These are phyloP conservation scores for Pyrrhoderma noxium DNA, from an alignment of 1,284 basidiomycete species.

Conservation along the genomic window DNA sequence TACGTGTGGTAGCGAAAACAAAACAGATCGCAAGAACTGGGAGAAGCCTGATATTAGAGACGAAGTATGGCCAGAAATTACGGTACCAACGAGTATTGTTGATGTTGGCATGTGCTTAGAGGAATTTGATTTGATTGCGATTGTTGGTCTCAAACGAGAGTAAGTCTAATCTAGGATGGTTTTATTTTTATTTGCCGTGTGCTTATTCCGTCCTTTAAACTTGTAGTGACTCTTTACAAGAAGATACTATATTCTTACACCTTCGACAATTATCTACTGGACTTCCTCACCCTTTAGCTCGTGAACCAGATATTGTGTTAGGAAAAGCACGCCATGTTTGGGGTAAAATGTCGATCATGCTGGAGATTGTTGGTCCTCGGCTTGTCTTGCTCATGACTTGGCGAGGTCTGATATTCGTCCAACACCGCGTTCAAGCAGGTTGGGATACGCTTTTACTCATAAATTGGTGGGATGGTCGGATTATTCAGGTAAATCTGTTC, in stretches of 20 bases:
- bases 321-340: constrained; percentile 17
- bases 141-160: constrained; percentile 27
- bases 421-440: not conserved
- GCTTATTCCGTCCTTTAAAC: too few species aligned
- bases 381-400: constrained; percentile 37
- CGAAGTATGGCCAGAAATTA: constrained; percentile 12
- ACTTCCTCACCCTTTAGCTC: constrained; percentile 34
- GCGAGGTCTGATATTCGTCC: constrained; percentile 12
- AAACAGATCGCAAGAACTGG: not conserved
- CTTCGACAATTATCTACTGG: constrained; percentile 21
- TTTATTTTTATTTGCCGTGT: not conserved
- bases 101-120: constrained; percentile 40
- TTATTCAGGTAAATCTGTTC: constrained; percentile 19
- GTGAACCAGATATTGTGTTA: constrained; percentile 29
- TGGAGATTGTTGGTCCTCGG: constrained; percentile 42
- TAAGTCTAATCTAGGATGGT: not conserved
- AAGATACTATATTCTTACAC: constrained; percentile 19
- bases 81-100: constrained; percentile 17
- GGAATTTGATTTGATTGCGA: constrained; percentile 42
- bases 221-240: too few species aligned
- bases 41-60: not conserved
- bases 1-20: not conserved
- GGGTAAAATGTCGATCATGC: constrained; percentile 26
- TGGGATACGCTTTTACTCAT: constrained; percentile 13
- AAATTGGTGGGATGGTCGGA: constrained; percentile 15